Percentiles rank a stretch among this genome's conserved stretches.
Conservation (phyloP, 2,329 filamentous ascomycete species). For the Colletotrichum tamarilloi region DNA sequence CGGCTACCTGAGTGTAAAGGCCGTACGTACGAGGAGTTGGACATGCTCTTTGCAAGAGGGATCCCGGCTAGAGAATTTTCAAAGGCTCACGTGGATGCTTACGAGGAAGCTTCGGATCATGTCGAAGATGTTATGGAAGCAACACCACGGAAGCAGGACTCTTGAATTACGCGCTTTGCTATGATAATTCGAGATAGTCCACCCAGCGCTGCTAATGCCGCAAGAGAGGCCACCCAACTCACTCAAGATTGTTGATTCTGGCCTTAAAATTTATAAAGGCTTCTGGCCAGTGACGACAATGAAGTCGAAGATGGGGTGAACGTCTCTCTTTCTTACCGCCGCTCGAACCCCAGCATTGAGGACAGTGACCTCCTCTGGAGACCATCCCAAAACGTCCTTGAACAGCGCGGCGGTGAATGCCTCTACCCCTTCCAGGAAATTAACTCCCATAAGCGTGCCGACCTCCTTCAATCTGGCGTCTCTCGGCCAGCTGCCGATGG, state of each 20-base stretch:
- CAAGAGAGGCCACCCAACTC: not conserved
- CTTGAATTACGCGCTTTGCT: not conserved
- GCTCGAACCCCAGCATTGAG: constrained; percentile 41
- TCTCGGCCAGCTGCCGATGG: constrained; percentile 51
- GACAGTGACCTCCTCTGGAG: constrained; percentile 38
- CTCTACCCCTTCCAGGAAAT: constrained; percentile 38
- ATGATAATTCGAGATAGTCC: not conserved
- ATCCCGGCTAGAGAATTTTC: constrained; percentile 53
- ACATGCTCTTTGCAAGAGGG: constrained; percentile 60
- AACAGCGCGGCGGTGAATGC: constrained; percentile 41
- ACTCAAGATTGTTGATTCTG: not conserved
- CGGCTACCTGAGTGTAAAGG: constrained; percentile 63
- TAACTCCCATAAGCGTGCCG: constrained; percentile 40
- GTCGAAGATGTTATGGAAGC: constrained; percentile 13
- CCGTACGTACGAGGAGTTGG: constrained; percentile 64
- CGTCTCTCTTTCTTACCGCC: constrained; percentile 41
- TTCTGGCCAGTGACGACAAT: constrained; percentile 45
- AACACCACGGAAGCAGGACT: not conserved
- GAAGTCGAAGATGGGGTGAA: constrained; percentile 46
- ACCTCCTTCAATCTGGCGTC: constrained; percentile 53
- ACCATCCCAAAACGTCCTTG: constrained; percentile 44
- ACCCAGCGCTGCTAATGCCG: not conserved
- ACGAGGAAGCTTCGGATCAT: constrained; percentile 5
- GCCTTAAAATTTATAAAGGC: constrained; percentile 13
- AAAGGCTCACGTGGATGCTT: constrained; percentile 45